These are phyloP conservation scores for Arthroderma uncinatum DNA, from an alignment of 2,329 filamentous ascomycete genomes.

Conservation along the genomic window DNA sequence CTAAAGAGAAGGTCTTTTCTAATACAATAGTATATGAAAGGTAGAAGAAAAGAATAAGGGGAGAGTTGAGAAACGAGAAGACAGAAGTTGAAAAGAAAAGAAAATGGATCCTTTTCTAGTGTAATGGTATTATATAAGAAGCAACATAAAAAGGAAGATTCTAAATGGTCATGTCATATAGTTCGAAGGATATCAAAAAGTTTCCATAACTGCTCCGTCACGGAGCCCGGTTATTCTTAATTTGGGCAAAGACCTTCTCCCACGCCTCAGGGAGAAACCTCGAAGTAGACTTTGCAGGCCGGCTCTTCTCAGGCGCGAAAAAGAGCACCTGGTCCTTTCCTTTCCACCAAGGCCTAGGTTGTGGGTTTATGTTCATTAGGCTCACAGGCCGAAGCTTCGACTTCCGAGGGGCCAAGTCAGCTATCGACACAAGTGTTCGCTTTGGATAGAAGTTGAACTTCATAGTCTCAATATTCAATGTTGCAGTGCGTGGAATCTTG, in stretches of 20 bases:
- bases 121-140: not conserved
- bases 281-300: slow-evolving; percentile 27
- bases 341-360: slow-evolving; percentile 29
- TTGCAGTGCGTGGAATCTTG: slow-evolving; percentile 35
- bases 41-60: no score
- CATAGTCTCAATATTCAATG: slow-evolving; percentile 37
- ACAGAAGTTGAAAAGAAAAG: not conserved
- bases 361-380: slow-evolving; percentile 31
- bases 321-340: slow-evolving; percentile 30
- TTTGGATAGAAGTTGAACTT: slow-evolving; percentile 35
- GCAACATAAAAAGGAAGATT: not conserved
- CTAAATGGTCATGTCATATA: not conserved
- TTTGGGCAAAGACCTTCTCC: slow-evolving; percentile 33
- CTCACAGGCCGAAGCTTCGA: slow-evolving; percentile 30
- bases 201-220: not conserved
- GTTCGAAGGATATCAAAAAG: not conserved
- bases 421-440: slow-evolving; percentile 32
- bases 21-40: not conserved
- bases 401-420: slow-evolving; percentile 30
- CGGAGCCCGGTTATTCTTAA: slow-evolving; percentile 21
- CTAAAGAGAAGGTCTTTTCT: no score
- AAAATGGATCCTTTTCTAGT: not conserved
- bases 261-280: slow-evolving; percentile 36
- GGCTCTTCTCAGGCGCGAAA: slow-evolving; percentile 29
- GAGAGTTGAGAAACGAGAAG: not conserved